These are phyloP conservation scores for Lactarius sp. DNA, from an alignment of 768 basidiomycete species.

Conservation along the genomic window DNA sequence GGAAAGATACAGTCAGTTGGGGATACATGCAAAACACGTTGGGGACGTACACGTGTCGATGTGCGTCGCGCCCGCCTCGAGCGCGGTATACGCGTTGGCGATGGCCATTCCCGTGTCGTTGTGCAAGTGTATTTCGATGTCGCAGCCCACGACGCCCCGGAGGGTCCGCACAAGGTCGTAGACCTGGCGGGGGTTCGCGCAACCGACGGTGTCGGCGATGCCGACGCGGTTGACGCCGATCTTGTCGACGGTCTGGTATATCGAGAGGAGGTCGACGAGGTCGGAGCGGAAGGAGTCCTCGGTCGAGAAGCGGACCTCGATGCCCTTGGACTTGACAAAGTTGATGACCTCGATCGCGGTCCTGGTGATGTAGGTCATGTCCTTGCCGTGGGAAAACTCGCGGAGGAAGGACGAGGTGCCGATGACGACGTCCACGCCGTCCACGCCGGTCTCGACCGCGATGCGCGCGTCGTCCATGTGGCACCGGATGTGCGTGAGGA, in stretches of 20 bases:
- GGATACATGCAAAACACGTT: neutral
- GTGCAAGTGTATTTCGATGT: constrained; percentile 97
- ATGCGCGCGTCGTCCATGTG: constrained; percentile 99
- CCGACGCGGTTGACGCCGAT: constrained; percentile 98
- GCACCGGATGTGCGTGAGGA: constrained; percentile 97
- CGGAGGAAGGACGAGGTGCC: constrained; percentile 98
- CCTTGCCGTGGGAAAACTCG: constrained; percentile 99
- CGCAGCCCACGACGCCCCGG: constrained; percentile 92
- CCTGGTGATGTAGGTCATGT: constrained; percentile 99
- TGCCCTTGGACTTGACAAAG: constrained; percentile 99
- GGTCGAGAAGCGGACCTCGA: constrained; percentile 99
- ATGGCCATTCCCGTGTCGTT: constrained; percentile 99
- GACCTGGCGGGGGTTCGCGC: constrained; percentile 97
- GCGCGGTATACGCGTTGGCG: constrained; percentile 95
- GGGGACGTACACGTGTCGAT: constrained; percentile 83
- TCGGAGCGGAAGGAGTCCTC: constrained; percentile 99
- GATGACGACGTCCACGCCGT: constrained; percentile 98
- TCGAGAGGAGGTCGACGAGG: constrained; percentile 95
- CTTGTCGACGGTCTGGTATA: constrained; percentile 99
- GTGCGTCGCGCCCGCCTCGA: constrained; percentile 98
- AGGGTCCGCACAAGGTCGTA: constrained; percentile 97
- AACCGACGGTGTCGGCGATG: constrained; percentile 98
- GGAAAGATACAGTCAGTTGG: constrained; percentile 12
- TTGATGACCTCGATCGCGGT: constrained; percentile 98
- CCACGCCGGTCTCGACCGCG: constrained; percentile 97